Conservation (phyloP, 2,329 filamentous ascomycete genomes). For the Harringtonia aguacate region DNA sequence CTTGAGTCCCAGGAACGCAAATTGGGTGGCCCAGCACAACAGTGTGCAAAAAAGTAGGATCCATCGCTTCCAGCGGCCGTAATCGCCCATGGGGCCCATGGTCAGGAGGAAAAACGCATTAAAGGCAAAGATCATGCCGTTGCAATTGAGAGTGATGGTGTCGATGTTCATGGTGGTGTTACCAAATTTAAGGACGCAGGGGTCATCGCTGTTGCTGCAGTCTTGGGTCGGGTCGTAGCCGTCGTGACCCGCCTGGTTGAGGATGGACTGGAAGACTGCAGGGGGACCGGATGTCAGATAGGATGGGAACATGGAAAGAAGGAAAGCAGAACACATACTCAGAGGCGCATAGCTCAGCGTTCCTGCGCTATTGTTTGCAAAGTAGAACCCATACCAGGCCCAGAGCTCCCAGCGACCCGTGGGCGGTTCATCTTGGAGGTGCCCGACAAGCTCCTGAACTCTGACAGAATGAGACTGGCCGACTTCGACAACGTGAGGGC, state of each 20-base stretch:
- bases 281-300: too few relatives aligned
- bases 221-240: constrained; percentile 1
- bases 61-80: constrained; percentile 2
- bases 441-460: background rate
- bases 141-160: background rate
- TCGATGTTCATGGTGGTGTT: constrained; percentile 1
- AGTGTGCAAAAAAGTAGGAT: background rate
- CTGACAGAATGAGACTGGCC: background rate
- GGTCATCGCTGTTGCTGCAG: constrained; percentile 2
- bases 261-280: constrained; percentile 3
- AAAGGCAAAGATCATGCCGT: constrained; percentile 2
- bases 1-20: constrained; percentile 1
- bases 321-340: background rate
- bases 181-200: constrained; percentile 1
- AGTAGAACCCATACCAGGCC: constrained; percentile 3
- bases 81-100: constrained; percentile 1
- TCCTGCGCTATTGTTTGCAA: constrained; percentile 3
- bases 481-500: background rate
- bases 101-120: background rate
- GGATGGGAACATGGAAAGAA: too few relatives aligned
- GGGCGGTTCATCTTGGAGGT: background rate
- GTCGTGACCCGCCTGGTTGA: constrained; percentile 1
- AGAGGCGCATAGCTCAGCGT: constrained; percentile 3
- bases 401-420: constrained; percentile 1
- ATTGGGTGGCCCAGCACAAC: constrained; percentile 1